Conservation (phyloP, 768 basidiomycete species). For the Pisolithus tinctorius region DNA sequence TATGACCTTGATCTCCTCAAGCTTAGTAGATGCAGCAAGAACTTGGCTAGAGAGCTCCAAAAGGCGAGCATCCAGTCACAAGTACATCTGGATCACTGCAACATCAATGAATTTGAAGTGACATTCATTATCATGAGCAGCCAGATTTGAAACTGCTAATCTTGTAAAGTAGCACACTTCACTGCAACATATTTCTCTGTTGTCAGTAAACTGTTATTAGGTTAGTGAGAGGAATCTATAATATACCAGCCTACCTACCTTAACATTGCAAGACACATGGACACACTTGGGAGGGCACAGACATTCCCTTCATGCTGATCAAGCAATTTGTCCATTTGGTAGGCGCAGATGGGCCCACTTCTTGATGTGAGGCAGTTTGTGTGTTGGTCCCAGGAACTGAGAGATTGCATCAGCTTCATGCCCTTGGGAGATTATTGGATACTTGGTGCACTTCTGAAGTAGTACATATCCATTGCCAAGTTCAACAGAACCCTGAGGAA, state of each 20-base stretch:
- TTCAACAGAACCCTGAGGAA: background rate
- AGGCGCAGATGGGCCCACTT: constrained; percentile 30
- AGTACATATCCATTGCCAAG: background rate
- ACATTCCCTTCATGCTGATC: constrained; percentile 27
- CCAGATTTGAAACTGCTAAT: background rate
- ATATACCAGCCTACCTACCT: constrained; percentile 19
- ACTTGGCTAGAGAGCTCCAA: background rate
- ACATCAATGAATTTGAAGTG: background rate
- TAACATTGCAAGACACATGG: constrained; percentile 26
- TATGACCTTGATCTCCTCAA: background rate
- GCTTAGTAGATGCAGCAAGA: background rate
- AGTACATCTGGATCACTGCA: constrained; percentile 5
- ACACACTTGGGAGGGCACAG: constrained; percentile 10
- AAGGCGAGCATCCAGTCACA: background rate
- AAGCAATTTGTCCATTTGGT: constrained; percentile 33
- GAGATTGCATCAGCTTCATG: background rate
- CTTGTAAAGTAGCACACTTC: constrained; percentile 10
- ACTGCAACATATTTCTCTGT: constrained; percentile 12
- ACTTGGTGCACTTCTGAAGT: background rate
- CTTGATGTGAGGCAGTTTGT: background rate
- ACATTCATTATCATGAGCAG: background rate
- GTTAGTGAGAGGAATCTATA: background rate
- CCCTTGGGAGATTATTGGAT: background rate
- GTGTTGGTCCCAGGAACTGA: background rate
- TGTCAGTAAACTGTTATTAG: background rate